phyloP scores from a whole-genome alignment of 2,329 filamentous ascomycete genomes.

The Paecilomyces sp. region DNA sequence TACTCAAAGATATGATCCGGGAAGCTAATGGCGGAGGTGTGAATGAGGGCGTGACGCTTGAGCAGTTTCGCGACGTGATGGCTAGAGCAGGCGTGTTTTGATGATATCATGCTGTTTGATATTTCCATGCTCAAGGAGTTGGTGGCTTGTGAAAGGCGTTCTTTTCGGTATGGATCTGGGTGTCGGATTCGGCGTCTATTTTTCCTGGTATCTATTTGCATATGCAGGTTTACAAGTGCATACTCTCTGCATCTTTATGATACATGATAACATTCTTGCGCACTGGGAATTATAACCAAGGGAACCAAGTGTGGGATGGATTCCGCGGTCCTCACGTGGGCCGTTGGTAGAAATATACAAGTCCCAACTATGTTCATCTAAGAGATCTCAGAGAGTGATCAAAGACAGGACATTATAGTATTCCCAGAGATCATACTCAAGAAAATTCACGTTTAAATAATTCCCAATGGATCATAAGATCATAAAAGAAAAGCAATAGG shows the following conservation, averaged over 20 bases:
- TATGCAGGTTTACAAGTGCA: background rate
- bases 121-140: background rate
- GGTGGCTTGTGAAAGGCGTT: background rate
- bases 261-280: background rate
- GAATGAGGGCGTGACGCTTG: slow-evolving; percentile 61
- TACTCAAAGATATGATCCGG: slow-evolving; percentile 87
- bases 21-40: slow-evolving; percentile 84
- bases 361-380: no score
- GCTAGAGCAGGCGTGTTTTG: slow-evolving; percentile 74
- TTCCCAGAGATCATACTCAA: no score
- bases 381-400: no score
- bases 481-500: no score
- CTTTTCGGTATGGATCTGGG: background rate
- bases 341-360: no score
- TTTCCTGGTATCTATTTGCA: background rate
- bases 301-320: no score
- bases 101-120: slow-evolving; percentile 50
- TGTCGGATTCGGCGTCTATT: background rate
- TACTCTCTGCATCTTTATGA: background rate
- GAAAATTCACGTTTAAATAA: no score
- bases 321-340: no score
- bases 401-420: no score
- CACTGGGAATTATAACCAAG: background rate
- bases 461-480: no score
- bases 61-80: slow-evolving; percentile 86